These are phyloP conservation scores for Globisporangium splendens DNA, from an alignment of 352 stramenopile genomes.

Conservation along the genomic window DNA sequence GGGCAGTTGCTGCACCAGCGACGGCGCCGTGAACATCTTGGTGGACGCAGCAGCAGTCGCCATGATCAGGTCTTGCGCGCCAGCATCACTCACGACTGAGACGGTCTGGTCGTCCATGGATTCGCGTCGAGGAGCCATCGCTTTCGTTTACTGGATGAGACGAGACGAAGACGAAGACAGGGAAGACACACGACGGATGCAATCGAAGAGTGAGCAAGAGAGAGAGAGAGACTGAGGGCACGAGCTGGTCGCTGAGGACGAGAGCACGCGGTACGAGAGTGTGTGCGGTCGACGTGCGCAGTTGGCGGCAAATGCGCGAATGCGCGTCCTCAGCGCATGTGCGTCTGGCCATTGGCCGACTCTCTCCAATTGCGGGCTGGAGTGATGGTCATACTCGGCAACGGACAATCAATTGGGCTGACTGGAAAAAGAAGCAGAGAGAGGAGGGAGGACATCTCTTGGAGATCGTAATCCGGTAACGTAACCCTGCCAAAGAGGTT, in stretches of 20 bases:
- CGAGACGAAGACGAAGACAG: no score
- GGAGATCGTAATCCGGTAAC: no score
- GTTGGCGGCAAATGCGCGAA: slow-evolving; percentile 24
- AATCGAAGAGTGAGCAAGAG: slow-evolving; percentile 4
- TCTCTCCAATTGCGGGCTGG: background rate
- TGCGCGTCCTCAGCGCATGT: slow-evolving; percentile 3
- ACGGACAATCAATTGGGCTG: background rate
- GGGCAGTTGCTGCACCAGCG: slow-evolving; percentile 51
- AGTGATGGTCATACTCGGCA: background rate
- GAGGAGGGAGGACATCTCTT: no score
- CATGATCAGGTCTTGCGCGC: background rate
- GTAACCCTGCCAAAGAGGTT: no score
- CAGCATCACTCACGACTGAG: no score
- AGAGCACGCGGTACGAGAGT: background rate
- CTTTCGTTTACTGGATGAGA: background rate
- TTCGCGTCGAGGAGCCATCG: slow-evolving; percentile 14
- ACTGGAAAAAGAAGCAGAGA: no score
- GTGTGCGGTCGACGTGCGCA: slow-evolving; percentile 5
- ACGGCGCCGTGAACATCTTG: background rate
- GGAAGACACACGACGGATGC: background rate
- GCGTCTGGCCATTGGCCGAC: slow-evolving; percentile 1
- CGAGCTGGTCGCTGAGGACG: background rate
- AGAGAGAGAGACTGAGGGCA: background rate
- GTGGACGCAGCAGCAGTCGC: background rate
- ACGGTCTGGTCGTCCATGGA: slow-evolving; percentile 14